Evolutionary conservation across 495 filamentous ascomycete genomes (phyloP), one percentile per base, ranked within the genome.

Genomic region (Chlorociboria aeruginascens): DNA sequence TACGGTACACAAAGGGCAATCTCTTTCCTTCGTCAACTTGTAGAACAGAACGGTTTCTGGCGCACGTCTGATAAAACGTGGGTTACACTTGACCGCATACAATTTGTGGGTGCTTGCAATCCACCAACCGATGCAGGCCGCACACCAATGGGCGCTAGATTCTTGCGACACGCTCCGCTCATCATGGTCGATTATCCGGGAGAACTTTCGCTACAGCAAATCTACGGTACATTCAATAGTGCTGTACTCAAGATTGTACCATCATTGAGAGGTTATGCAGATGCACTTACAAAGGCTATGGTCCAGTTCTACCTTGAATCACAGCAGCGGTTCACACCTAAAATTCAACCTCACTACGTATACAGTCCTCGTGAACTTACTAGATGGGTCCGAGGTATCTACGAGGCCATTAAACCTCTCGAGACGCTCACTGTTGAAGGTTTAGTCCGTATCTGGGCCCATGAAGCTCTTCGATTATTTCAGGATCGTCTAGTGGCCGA

Each of bases 121-220:
- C 92, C 92, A 56, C 92, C 92, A n/a, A 97, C 93, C 3, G 92
- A 99, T 67, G 89, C 88, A 55, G 92, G 92, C 20, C 86, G 92
- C 74, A 95, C 90, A 2, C 81, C 92, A 3, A 82, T 99, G 78
- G 92, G 86, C 11, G 78, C 86, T 35, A 72, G 92, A 57, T 99
- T 97, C 76, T 72, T 99, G 54, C 77, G 93, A 34, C 92, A 99
- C 66, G 84, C 92, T 31, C 92, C 92, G 10, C 74, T 99, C 35
- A 84, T 99, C 60, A 99, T 99, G 92, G 92, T 99, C 33, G 92
- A 97, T 59, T 99, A 99, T 62, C 92, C 92, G 49, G 92, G 93
- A 56, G 89, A 99, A 66, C 68, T 85, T 34, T 99, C 92, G 7
- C 74, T 99, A 44, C 81, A 76, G 33, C 92, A 99, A 60, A 99